These are phyloP conservation scores for Panicum hallii DNA, from an alignment of 202 grass and related monocot genomes.

Conservation along the genomic window DNA sequence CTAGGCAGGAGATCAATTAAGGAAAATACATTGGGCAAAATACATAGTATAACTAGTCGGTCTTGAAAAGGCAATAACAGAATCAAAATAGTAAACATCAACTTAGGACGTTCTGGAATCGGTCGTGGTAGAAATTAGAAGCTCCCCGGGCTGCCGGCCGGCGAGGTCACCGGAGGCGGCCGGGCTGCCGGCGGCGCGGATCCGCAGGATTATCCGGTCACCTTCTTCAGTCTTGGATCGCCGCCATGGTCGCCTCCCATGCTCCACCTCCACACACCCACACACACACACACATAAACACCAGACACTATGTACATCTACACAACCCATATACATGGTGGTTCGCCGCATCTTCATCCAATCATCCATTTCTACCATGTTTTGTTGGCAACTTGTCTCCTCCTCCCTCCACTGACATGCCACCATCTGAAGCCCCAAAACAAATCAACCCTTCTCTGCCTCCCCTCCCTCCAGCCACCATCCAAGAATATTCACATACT, in stretches of 20 bases:
- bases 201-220: not conserved
- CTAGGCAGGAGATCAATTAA: not conserved
- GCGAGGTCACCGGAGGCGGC: constrained; percentile 2
- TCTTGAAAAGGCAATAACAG: not conserved
- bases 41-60: constrained; percentile 10
- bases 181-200: not conserved
- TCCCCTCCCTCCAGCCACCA: not conserved
- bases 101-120: constrained; percentile 33
- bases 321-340: not conserved
- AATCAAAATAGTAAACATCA: constrained; percentile 38
- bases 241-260: constrained; percentile 10
- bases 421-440: constrained; percentile 56
- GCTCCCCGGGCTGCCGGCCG: not conserved
- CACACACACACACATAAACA: not conserved
- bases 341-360: not conserved
- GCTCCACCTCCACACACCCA: not conserved
- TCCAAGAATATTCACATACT: constrained; percentile 52
- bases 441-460: constrained; percentile 41
- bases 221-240: constrained; percentile 2
- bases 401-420: not conserved
- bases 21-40: constrained; percentile 6
- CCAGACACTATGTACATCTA: not conserved
- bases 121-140: constrained; percentile 30
- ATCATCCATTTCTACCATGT: not conserved
- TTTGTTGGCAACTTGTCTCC: constrained; percentile 27